Evolutionary conservation across 2,329 filamentous ascomycete species (phyloP).

Genomic region (Beauveria pseudobassiana): DNA sequence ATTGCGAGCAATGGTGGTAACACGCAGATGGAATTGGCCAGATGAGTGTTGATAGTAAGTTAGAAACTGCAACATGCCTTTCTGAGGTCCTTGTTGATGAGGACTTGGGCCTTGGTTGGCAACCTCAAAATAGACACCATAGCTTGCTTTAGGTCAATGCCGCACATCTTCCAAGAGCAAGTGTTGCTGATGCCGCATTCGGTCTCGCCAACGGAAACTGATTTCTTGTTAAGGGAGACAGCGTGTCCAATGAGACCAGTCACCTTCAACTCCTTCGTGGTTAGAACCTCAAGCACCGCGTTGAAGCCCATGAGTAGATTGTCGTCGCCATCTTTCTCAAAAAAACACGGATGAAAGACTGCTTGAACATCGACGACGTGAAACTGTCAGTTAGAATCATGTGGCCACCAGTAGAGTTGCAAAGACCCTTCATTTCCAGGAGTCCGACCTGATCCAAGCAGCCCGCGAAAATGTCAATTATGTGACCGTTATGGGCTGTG

Average conservation of each 20-base stretch:
- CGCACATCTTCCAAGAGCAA: slow-evolving; percentile 99
- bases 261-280: slow-evolving; percentile 96
- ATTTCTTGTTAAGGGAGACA: slow-evolving; percentile 96
- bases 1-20: slow-evolving; percentile 87
- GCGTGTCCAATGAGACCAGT: slow-evolving; percentile 96
- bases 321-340: slow-evolving; percentile 92
- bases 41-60: slow-evolving; percentile 98
- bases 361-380: slow-evolving; percentile 98
- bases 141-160: slow-evolving; percentile 87
- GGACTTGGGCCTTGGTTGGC: slow-evolving; percentile 84
- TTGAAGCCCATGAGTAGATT: slow-evolving; percentile 98
- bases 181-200: slow-evolving; percentile 98
- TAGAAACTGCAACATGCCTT: slow-evolving; percentile 95
- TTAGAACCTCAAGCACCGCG: slow-evolving; percentile 87
- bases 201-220: slow-evolving; percentile 90
- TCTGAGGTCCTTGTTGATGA: slow-evolving; percentile 79
- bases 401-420: slow-evolving; percentile 93
- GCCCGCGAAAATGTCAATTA: slow-evolving; percentile 95
- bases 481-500: slow-evolving; percentile 91
- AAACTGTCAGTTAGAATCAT: slow-evolving; percentile 99
- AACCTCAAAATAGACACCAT: slow-evolving; percentile 96
- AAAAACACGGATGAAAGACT: slow-evolving; percentile 94
- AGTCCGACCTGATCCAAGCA: slow-evolving; percentile 96
- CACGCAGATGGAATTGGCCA: slow-evolving; percentile 90
- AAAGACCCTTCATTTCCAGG: slow-evolving; percentile 94